These are phyloP conservation scores for Fonsecaea nubica DNA, from an alignment of 2,329 filamentous ascomycete species.

Conservation along the genomic window DNA sequence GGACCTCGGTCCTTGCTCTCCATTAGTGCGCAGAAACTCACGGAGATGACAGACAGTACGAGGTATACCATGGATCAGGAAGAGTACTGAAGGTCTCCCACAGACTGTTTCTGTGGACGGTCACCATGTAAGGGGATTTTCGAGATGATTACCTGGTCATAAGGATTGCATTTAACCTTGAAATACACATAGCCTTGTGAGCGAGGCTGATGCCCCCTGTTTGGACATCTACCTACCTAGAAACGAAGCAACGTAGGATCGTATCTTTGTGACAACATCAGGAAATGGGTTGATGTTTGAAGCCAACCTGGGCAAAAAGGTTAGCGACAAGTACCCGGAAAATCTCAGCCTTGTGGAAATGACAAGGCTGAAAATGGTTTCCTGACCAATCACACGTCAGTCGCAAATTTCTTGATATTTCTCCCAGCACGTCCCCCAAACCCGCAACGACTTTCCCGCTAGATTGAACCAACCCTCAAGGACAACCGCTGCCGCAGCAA, in stretches of 20 bases:
- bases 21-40: neutral
- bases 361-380: neutral
- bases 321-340: neutral
- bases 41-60: too few species aligned
- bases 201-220: neutral
- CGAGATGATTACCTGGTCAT: neutral
- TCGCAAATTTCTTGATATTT: slow-evolving; percentile 2
- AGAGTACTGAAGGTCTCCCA: too few species aligned
- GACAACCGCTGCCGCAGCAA: slow-evolving; percentile 48
- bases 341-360: neutral
- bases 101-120: neutral
- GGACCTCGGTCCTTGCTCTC: neutral
- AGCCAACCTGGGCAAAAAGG: neutral
- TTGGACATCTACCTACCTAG: too few species aligned
- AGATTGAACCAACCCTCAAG: neutral
- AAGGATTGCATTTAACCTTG: neutral
- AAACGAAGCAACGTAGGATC: too few species aligned
- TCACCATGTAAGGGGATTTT: neutral
- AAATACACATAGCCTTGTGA: neutral
- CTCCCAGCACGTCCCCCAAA: neutral
- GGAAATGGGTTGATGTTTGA: too few species aligned
- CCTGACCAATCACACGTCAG: neutral
- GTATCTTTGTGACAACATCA: too few species aligned
- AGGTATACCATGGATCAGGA: too few species aligned
- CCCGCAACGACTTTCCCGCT: neutral